Conservation (phyloP, 306 rosid genomes). For the Rosa chinensis region DNA sequence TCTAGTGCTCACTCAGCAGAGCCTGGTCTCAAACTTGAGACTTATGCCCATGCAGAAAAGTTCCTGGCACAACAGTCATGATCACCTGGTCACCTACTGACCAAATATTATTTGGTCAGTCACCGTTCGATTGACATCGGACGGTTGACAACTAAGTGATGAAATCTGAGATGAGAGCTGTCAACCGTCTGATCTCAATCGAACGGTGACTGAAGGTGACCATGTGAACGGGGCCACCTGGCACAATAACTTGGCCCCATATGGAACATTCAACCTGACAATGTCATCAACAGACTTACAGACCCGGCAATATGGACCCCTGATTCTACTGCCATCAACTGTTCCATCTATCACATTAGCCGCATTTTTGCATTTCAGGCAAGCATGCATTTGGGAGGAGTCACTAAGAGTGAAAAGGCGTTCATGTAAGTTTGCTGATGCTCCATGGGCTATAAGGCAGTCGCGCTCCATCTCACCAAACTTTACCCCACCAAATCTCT, state of each 20-base stretch:
- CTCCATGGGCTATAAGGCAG: slow-evolving; percentile 95
- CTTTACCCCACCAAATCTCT: slow-evolving; percentile 72
- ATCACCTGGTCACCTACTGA: too few species aligned
- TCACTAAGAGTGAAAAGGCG: slow-evolving; percentile 91
- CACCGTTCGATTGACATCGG: too few species aligned
- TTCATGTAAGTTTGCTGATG: slow-evolving; percentile 87
- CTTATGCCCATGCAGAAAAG: slow-evolving; percentile 86
- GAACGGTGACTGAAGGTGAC: too few species aligned
- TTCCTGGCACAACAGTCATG: slow-evolving; percentile 86
- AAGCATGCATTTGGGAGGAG: slow-evolving; percentile 76
- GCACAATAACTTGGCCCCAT: slow-evolving; percentile 78
- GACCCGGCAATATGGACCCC: slow-evolving; percentile 57
- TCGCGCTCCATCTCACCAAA: slow-evolving; percentile 99
- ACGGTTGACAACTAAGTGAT: too few species aligned
- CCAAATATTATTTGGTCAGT: too few species aligned
- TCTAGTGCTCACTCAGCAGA: slow-evolving; percentile 38
- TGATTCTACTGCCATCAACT: slow-evolving; percentile 66
- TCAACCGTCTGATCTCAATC: too few species aligned
- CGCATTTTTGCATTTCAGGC: slow-evolving; percentile 66
- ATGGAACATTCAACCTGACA: slow-evolving; percentile 66
- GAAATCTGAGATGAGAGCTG: too few species aligned
- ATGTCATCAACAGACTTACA: slow-evolving; percentile 79
- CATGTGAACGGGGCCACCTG: too few species aligned
- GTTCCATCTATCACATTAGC: slow-evolving; percentile 68
- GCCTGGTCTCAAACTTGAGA: slow-evolving; percentile 71